Evolutionary conservation across 2,329 filamentous ascomycete genomes (phyloP), one percentile per base, ranked within the genome.

Genomic region (Amesomyces nigricolor): DNA sequence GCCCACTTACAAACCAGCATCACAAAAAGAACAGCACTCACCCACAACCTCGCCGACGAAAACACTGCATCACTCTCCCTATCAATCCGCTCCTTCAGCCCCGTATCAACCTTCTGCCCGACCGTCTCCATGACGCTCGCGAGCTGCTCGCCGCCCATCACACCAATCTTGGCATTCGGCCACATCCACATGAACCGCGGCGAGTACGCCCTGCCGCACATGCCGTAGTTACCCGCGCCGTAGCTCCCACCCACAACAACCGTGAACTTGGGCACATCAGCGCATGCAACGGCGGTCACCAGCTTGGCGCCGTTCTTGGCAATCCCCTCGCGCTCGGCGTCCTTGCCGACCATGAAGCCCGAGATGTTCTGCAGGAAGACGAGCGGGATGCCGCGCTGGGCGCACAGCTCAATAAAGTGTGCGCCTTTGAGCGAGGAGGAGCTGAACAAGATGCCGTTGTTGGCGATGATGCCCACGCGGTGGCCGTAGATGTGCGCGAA

Each of bases 271-370:
- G 94, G 92, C 42, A 97, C 92, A 62, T 94, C 84, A 4, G 92
- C 91, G 68, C 91, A 96, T 8, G 91, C 89, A 10, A 97, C 94
- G 7, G 92, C 94, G 2, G 91, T 95, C 29, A 97, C 94, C 16
- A 99, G 83, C 74, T 99, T 97, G 5, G 94, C 94, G 40, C 94
- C 94, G 67, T 97, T 95, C 78, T 97, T 97, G 53, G 94, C 94
- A 64, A 99, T 97, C 11, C 94, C 94, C 51, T 92, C 92, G 53
- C 88, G 87, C 73, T 99, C 94, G 0, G 92, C 91, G 65, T 94
- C 89, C 16, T 84, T 82, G 43, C 94, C 94, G 32, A 99, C 94
- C 94, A 99, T 99, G 80, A 99, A 99, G 43, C 94, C 94, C 5
- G 86, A 87, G 68, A 99, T 97, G 71, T 99, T 97, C 71, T 99